Evolutionary conservation across 768 basidiomycete species (phyloP).

Genomic region (Tephrocybe sp.): DNA sequence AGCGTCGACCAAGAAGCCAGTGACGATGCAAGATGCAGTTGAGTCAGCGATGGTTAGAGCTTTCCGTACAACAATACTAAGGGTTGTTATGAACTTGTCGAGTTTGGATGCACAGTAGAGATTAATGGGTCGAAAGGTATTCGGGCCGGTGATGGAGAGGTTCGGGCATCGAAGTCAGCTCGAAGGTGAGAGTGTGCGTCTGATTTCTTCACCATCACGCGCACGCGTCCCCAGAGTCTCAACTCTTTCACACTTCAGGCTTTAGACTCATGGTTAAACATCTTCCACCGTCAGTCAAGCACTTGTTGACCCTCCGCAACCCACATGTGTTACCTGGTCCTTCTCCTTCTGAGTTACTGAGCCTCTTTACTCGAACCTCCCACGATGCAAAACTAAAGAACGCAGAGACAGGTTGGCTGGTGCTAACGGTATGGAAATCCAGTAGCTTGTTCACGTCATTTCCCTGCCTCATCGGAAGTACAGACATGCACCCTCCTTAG

Average conservation of each 20-base stretch:
- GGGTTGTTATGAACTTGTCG: constrained; percentile 8
- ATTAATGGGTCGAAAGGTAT: neutral
- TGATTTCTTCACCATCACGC: too few relatives aligned
- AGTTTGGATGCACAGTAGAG: too few relatives aligned
- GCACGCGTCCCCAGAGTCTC: neutral
- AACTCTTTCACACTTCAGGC: neutral
- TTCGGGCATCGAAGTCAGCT: neutral
- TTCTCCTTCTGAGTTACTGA: constrained; percentile 48
- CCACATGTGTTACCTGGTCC: constrained; percentile 62
- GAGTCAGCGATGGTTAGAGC: constrained; percentile 28
- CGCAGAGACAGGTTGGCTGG: constrained; percentile 80
- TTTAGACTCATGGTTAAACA: constrained; percentile 48
- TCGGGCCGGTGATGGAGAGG: neutral
- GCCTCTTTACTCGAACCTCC: constrained; percentile 60
- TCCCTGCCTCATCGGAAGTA: constrained; percentile 20
- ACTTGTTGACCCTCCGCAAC: constrained; percentile 66
- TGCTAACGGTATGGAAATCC: constrained; percentile 56
- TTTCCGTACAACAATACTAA: constrained; percentile 6
- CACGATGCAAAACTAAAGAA: constrained; percentile 62
- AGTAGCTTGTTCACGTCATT: constrained; percentile 4
- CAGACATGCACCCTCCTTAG: constrained; percentile 86
- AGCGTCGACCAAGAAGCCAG: constrained; percentile 62
- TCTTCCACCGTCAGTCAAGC: constrained; percentile 71
- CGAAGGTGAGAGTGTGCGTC: too few relatives aligned
- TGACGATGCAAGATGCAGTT: constrained; percentile 38